Base-by-base conservation (phyloP, 2,329 filamentous ascomycete species). In the Aureobasidium sp. region DNA sequence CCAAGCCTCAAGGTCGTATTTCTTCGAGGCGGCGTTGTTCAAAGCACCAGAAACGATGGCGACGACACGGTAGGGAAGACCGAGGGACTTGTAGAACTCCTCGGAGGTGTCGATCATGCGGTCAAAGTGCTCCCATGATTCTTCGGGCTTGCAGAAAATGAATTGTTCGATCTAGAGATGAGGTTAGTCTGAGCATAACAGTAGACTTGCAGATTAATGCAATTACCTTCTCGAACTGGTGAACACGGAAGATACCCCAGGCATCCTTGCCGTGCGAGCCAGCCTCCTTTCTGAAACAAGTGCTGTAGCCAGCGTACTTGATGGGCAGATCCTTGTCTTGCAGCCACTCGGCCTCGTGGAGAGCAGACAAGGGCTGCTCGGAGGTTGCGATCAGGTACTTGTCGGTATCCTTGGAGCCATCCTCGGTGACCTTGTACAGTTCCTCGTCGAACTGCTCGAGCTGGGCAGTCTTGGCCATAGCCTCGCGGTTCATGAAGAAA, bases 401-500 rank as follows among this genome's bases (percentile, higher is more conserved):
- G 78, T 97, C 94, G 56, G 89, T 90, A 69, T 90, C 85, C 41
- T 76, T 76, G 66, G 90, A 86, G 69, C 95, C 91, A 63, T 90
- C 89, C 67, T 93, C 86, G 27, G 82, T 82, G 61, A 99, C 93
- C 79, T 97, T 97, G 83, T 99, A 99, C 57, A 99, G 80, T 76
- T 97, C 93, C 75, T 97, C 94, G 72, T 99, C 94, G 71, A 99
- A 99, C 71, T 97, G 90, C 68, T 94, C 91, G 29, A 99, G 85
- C 77, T 99, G 94, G 2, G 94, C 94, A 0, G 94, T 99, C 82
- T 97, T 97, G 64, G 89, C 92, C 94, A 99, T 99, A 74, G 91
- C 88, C 56, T 96, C 90, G 75, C 90, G 89, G 65, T 93, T 84
- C 90, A 97, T 96, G 80, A 99, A 95, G 72, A 91, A 91, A 1